Evolutionary conservation across 108 stramenopile genomes (phyloP).

Genomic region (Parmales sp.): DNA sequence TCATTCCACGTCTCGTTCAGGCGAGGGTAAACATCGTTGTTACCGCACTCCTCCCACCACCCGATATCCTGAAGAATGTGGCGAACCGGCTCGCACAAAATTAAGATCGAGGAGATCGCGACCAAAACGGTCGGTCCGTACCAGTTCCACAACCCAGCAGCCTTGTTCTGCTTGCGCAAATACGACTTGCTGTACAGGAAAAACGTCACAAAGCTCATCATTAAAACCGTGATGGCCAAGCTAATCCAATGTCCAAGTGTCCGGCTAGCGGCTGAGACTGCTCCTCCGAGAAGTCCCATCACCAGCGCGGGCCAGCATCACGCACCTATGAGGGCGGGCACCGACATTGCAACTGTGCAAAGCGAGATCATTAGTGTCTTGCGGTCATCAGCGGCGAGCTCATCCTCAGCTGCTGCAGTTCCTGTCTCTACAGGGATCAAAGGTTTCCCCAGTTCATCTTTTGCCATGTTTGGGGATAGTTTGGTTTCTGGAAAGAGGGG

Average conservation of each 20-base stretch:
- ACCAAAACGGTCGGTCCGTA: background rate
- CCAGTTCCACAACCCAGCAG: background rate
- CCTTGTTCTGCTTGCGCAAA: background rate
- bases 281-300: constrained; percentile 6
- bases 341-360: constrained; percentile 3
- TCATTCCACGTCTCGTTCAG: background rate
- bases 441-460: no score
- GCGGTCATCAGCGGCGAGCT: no score
- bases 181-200: background rate
- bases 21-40: constrained; percentile 7
- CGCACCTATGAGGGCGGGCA: constrained; percentile 8
- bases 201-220: background rate
- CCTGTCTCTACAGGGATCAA: no score
- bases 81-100: background rate
- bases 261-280: constrained; percentile 4
- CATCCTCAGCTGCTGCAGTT: no score
- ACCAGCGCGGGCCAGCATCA: constrained; percentile 10
- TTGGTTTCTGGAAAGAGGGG: no score
- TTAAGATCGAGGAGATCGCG: background rate
- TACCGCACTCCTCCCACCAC: background rate
- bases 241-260: constrained; percentile 3
- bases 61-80: constrained; percentile 8
- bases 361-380: background rate
- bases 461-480: no score
- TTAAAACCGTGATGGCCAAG: background rate